These are phyloP conservation scores for Periconia sp. DNA, from an alignment of 2,329 filamentous ascomycete genomes.

Conservation along the genomic window DNA sequence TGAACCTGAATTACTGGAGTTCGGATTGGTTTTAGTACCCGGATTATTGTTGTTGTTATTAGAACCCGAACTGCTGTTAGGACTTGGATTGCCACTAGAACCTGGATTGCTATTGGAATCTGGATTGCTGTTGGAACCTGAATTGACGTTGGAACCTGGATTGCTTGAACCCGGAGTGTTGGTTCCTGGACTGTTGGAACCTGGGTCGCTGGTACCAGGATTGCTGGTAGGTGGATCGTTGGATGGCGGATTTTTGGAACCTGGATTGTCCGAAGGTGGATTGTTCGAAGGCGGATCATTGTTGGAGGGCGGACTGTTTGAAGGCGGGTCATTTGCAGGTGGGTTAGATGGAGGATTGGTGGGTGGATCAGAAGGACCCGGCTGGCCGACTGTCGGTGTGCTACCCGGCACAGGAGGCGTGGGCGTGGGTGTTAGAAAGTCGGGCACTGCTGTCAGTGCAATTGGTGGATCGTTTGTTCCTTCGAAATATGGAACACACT, in stretches of 20 bases:
- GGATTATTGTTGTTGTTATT: background rate
- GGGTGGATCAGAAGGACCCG: background rate
- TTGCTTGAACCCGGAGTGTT: too few species aligned
- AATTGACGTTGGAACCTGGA: background rate
- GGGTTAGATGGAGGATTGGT: background rate
- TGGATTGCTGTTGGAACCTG: background rate
- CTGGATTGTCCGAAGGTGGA: background rate
- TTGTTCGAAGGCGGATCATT: background rate
- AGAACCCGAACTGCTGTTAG: too few species aligned
- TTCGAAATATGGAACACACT: slow-evolving; percentile 6
- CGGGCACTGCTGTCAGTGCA: slow-evolving; percentile 1
- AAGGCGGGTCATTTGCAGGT: background rate
- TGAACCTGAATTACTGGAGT: background rate
- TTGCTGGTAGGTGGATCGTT: background rate
- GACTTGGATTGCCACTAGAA: too few species aligned
- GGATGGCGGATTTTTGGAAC: background rate
- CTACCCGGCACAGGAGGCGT: background rate
- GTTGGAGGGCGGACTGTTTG: background rate
- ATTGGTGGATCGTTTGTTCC: slow-evolving; percentile 10
- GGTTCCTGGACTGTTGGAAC: background rate
- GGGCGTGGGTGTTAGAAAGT: background rate
- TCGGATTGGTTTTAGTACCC: too few species aligned
- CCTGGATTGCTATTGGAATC: background rate
- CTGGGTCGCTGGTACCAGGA: background rate
- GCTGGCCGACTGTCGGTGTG: background rate